Evolutionary conservation across 1,284 basidiomycete species (phyloP), one percentile per base, ranked within the genome.

Genomic region (Rhodotorula sp.): DNA sequence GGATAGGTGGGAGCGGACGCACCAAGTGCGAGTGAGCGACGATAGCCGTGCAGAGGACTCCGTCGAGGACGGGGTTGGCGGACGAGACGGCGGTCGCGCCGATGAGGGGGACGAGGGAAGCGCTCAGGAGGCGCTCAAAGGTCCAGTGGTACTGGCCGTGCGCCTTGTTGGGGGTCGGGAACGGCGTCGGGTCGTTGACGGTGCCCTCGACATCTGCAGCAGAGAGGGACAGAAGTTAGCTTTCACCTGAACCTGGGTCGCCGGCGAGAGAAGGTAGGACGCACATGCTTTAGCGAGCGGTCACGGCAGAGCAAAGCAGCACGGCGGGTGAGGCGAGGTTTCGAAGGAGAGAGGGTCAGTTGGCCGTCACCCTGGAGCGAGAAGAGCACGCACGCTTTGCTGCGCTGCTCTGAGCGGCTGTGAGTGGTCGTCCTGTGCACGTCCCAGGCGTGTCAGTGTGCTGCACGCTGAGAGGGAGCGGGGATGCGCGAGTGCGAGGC

Each of bases 101-200:
- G 53, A 77, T 77, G 77, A 96, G 82, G 34, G 96, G 96, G 27
- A 99, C 86, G 73, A 99, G 87, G 32, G 88, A 84, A 0, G 91
- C 94, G 2, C 91, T 89, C 66, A 98, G 86, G 27, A 93, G 84
- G 64, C 95, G 90, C 82, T 99, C 95, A 79, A 98, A 97, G 2
- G 92, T 88, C 95, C 95, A 99, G 85, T 98, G 95, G 82, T 97
- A 90, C 3, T 92, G 95, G 60, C 96, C 95, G 78, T 96, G 91
- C 5, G 87, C 81, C 79, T 86, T 88, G 71, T 86, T 89, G 13
- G 69, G 76, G 30, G 72, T 54, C 39, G 94, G 94, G 84, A 93
- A 96, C 29, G 88, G 82, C 7, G 90, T 92, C 2, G 95, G 91
- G 80, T 99, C 95, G 83, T 99, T 99, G 76, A 94, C 94, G 48